Conservation (phyloP, 495 filamentous ascomycete species). For the Filosporella fistucella region DNA sequence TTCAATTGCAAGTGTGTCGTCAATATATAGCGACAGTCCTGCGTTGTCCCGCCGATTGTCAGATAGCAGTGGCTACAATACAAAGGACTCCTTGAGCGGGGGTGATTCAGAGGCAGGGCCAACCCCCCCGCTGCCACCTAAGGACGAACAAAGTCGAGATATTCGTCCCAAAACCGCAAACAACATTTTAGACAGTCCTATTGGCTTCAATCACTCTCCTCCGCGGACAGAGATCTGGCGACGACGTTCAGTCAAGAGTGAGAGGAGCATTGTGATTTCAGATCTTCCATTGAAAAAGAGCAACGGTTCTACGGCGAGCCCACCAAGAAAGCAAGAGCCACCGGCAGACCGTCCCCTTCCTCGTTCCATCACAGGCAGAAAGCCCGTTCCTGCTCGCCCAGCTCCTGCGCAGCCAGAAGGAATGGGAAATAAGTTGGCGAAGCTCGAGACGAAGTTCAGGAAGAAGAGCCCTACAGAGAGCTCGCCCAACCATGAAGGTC, state of each 20-base stretch:
- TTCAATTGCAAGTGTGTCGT: conserved; percentile 14
- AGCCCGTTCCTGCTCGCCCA: conserved; percentile 17
- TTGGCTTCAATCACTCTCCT: conserved; percentile 12
- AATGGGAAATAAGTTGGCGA: conserved; percentile 22
- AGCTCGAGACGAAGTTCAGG: conserved; percentile 17
- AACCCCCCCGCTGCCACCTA: conserved; percentile 16
- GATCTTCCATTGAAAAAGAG: conserved; percentile 22
- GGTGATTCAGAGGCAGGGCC: conserved; percentile 19
- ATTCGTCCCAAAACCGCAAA: not conserved
- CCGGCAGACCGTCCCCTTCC: conserved; percentile 7
- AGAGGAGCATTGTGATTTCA: conserved; percentile 15
- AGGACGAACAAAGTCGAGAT: conserved; percentile 10
- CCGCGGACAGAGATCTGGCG: conserved; percentile 21
- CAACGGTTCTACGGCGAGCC: conserved; percentile 23
- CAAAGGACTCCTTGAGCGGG: conserved; percentile 20
- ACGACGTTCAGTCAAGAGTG: conserved; percentile 21
- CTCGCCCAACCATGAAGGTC: conserved; percentile 10
- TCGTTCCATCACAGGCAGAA: conserved; percentile 14
- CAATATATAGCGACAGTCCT: conserved; percentile 19
- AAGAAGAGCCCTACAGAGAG: not conserved
- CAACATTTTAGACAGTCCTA: conserved; percentile 9
- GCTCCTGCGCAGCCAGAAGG: conserved; percentile 20
- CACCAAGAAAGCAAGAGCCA: conserved; percentile 14
- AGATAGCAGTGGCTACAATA: conserved; percentile 15
- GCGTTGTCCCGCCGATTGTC: conserved; percentile 17